Evolutionary conservation across 306 rosid species (phyloP).

Genomic region (Rosa chinensis): DNA sequence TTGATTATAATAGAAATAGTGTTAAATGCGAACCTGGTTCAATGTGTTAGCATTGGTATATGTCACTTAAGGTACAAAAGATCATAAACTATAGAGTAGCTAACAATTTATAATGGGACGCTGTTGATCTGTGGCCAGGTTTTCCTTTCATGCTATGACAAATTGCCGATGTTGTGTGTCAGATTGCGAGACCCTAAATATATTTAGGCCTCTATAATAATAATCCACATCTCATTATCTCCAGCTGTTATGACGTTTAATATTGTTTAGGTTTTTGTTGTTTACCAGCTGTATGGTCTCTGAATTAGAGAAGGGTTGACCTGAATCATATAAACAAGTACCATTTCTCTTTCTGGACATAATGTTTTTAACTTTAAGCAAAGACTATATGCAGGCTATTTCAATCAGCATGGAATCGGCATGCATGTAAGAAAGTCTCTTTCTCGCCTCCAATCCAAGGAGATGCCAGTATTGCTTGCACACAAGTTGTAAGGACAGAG

Average conservation of each 20-base stretch:
- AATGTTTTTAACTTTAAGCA: background rate
- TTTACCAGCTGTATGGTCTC: conserved; percentile 29
- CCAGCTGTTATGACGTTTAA: conserved; percentile 53
- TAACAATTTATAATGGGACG: conserved; percentile 8
- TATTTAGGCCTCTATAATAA: conserved; percentile 37
- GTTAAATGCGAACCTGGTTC: conserved; percentile 30
- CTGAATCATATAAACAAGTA: background rate
- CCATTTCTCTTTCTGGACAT: background rate
- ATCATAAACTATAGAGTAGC: conserved; percentile 15
- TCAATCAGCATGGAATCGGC: background rate
- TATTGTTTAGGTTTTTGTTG: background rate
- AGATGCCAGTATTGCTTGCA: background rate
- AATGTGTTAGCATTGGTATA: background rate
- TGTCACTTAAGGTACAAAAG: conserved; percentile 29
- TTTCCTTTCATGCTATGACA: background rate
- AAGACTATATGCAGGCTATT: background rate
- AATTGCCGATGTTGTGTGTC: conserved; percentile 35
- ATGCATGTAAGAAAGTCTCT: background rate
- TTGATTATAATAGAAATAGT: background rate
- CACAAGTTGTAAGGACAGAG: background rate
- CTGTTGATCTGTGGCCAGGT: background rate
- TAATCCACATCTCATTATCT: conserved; percentile 15
- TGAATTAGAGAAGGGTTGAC: conserved; percentile 23
- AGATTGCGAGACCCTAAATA: conserved; percentile 30
- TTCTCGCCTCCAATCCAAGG: background rate